A percentile compares a stretch with the other conserved stretches of the same genome.
Evolutionary conservation across 2,329 filamentous ascomycete genomes (phyloP).

Genomic region (Lachnellula hyalina): DNA sequence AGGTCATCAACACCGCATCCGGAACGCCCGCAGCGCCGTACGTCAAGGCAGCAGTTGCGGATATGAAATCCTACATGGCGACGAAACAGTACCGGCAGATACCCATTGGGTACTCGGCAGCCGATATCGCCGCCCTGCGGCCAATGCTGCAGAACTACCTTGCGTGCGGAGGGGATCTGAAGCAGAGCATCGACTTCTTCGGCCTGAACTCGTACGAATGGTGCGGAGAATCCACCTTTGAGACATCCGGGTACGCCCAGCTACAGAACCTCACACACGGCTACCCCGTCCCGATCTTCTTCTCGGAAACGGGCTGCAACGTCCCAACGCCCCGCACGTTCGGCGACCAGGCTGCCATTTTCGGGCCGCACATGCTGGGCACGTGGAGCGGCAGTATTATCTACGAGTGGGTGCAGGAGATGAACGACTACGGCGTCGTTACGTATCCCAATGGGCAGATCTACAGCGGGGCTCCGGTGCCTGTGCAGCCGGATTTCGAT

Average conservation of each 20-base stretch:
- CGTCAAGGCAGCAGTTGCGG: constrained; percentile 53
- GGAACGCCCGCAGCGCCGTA: constrained; percentile 49
- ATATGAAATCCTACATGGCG: constrained; percentile 48
- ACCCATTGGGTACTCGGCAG: constrained; percentile 55
- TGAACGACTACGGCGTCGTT: constrained; percentile 76
- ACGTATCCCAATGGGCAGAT: constrained; percentile 61
- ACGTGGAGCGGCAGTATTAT: constrained; percentile 73
- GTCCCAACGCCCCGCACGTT: constrained; percentile 55
- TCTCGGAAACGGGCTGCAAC: constrained; percentile 86
- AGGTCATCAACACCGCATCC: constrained; percentile 62
- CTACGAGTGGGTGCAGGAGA: constrained; percentile 86
- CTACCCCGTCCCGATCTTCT: constrained; percentile 72
- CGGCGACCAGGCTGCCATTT: constrained; percentile 70
- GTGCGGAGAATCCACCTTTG: constrained; percentile 54
- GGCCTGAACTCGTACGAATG: constrained; percentile 63
- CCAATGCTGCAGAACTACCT: constrained; percentile 65
- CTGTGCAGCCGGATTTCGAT: constrained; percentile 68
- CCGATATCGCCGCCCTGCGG: constrained; percentile 64
- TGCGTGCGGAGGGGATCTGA: constrained; percentile 62
- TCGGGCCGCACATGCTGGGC: constrained; percentile 65
- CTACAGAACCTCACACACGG: constrained; percentile 61
- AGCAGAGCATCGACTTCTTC: constrained; percentile 58
- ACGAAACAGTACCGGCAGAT: constrained; percentile 43
- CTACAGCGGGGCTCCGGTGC: constrained; percentile 58
- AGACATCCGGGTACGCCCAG: constrained; percentile 56